These are phyloP conservation scores for Trichosporon sp. DNA, from an alignment of 1,284 basidiomycete species.

Conservation along the genomic window DNA sequence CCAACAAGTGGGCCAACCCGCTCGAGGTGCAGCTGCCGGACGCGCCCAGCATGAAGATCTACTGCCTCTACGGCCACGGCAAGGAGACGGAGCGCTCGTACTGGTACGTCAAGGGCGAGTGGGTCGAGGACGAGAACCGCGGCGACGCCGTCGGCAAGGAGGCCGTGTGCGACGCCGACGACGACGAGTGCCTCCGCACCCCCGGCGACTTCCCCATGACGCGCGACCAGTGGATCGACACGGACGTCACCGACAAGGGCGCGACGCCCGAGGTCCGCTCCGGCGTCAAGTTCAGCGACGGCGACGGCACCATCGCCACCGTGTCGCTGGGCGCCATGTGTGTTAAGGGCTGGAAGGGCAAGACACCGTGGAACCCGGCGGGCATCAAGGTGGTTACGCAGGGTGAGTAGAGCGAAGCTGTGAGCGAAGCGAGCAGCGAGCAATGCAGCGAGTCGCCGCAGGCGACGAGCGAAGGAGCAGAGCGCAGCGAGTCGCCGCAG, in stretches of 20 bases:
- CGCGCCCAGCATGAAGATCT: constrained; percentile 89
- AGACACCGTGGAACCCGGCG: constrained; percentile 84
- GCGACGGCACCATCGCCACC: constrained; percentile 91
- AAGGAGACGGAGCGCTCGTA: constrained; percentile 79
- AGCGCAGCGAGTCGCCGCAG: too few species aligned
- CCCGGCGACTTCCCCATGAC: constrained; percentile 60
- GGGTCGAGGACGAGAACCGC: constrained; percentile 61
- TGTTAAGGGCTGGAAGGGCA: constrained; percentile 85
- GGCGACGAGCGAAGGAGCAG: not conserved
- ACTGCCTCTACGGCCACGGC: constrained; percentile 91
- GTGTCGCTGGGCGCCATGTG: constrained; percentile 93
- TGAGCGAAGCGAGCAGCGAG: not conserved
- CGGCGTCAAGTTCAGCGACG: constrained; percentile 85
- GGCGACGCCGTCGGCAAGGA: constrained; percentile 52
- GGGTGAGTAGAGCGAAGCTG: constrained; percentile 55
- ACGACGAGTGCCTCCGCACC: constrained; percentile 51
- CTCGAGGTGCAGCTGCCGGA: constrained; percentile 58
- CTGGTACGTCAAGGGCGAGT: constrained; percentile 66
- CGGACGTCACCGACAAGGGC: constrained; percentile 66
- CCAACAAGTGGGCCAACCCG: constrained; percentile 40
- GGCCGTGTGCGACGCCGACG: constrained; percentile 49
- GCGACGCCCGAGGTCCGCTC: constrained; percentile 64
- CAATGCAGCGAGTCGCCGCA: too few species aligned
- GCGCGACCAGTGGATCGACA: constrained; percentile 74
- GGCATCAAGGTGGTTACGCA: constrained; percentile 79